Base-by-base conservation (phyloP, 2,329 filamentous ascomycete species). In the Talaromyces islandicus region DNA sequence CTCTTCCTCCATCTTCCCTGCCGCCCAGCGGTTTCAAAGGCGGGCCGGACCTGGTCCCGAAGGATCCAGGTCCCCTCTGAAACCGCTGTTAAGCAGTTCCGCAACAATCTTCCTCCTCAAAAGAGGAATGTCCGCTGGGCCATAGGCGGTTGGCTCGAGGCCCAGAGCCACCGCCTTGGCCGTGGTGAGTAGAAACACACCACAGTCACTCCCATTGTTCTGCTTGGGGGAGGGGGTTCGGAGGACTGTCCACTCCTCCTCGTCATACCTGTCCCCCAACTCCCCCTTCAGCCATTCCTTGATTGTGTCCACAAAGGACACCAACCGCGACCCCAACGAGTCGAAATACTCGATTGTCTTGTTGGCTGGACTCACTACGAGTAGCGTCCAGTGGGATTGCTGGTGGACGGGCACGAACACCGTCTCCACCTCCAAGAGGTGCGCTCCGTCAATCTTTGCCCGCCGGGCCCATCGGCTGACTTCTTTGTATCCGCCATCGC, bases 361-460 rank as follows among this genome's bases (percentile, higher is more conserved):
- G 48, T 70, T 70, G 14, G 62, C 61, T 7, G 78, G 79, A n/a
- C 71, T 75, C 35, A 81, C 70, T 25, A 80, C 75, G 56, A 78
- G 69, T 12, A 81, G 66, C 4, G 78, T 81, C 79, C 79, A 81
- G 63, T 81, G 79, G n/a, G 65, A 62, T 21, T 66, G 67, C 57
- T 77, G 68, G 62, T 81, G 78, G 32, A 81, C 74, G 0, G 79
- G 79, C 19, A 81, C 72, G 62, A 80, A 80, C 21, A 81, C 72
- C 1, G 70, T 75, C 56, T 81, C 75, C 21, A 79, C 75, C 43
- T 77, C 66, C 43, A 81, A 65, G n/a, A 81, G 68, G 43, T 64
- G 64, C 50, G 73, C 68, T 6, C 76, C 77, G n/a, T 72, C 76
- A 56, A 81, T 79, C 64, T 79, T 80, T n/a, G 75, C 77, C 38